Evolutionary conservation across 805 yeast genomes (phyloP), one percentile per base, ranked within the genome.

Genomic region (Suhomyces xylopsoci): DNA sequence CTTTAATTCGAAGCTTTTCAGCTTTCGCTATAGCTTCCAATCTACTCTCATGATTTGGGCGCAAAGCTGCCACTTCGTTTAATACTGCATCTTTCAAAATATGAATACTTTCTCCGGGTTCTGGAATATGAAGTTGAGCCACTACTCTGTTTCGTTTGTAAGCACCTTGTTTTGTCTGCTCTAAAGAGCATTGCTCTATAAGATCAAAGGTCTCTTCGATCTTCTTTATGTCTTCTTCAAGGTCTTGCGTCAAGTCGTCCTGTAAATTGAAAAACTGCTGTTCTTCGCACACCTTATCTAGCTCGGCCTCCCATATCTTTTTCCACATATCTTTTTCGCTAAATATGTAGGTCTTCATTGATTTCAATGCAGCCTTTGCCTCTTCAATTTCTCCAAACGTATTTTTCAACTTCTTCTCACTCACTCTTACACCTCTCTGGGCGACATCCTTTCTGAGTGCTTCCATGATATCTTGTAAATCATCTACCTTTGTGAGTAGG

Each of bases 181-280:
- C 96, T 26, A 82, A 82, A 45, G 89, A 82, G 60, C 96, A 90
- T 62, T 87, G 82, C 53, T 88, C 90, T 2, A 94, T 92, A 40
- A 94, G 74, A 41, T 81, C 81, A 62, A 85, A 90, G 0, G 97
- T 93, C 62, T 91, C 96, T 45, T 77, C 76, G 1, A 96, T 94
- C 60, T 84, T 87, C 22, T 79, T 81, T 30, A 94, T 69, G 69
- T 94, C 99, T 56, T 90, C 94, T 42, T 80, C 81, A 56, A 94
- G 70, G 63, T 93, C 96, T 28, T 77, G 78, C 1, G 90, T 82
- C 51, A 96, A 79, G 55, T 90, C 96, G 61, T 90, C 97, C 67
- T 93, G 97, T 17, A 90, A 78, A 51, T 88, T 88, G 70, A 92
- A 83, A 66, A 90, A 90, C 58, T 93, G 96, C 67, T 94, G 98